Evolutionary conservation across 345 rosid species (phyloP), one percentile per base, ranked within the genome.

Genomic region (Fremontodendron californicum): DNA sequence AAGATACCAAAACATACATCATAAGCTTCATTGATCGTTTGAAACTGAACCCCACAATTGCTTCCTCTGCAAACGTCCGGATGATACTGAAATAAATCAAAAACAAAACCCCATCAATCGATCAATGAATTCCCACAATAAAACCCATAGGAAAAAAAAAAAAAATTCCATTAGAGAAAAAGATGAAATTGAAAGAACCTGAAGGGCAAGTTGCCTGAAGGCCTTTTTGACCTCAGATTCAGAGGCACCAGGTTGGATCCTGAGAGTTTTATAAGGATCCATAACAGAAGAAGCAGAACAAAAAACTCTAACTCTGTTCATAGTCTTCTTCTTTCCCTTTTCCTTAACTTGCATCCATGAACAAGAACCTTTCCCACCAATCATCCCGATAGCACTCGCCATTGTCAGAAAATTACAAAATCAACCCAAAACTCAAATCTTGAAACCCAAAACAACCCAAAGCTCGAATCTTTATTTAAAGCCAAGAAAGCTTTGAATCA

Each of bases 1-100:
- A 57, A 57, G 42, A 62, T 55, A 7, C 35, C 35, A 45, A 10
- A 29, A 73, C 95, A 64, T 86, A 95, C 99, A 80, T 95, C 87
- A 75, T 95, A 95, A 54, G 99, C 99, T 87, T 95, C 96, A 63
- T 89, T 90, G 45, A 96, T 93, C 40, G 71, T 86, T 65, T 86
- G 94, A 82, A 96, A 96, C 70, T 90, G 88, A 15, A 87, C 86
- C 1, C 91, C 94, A 31, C 94, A 92, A 80, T 91, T 92, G 81
- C 72, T 89, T 85, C 93, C 99, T 85, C 91, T 90, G 82, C 99
- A 96, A 8, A 96, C 98, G 81, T 96, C 99, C 13, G 99, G 99
- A 88, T 96, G 99, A 86, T 93, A 93, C 97, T 92, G 93, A 75
- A 83, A 57, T 55, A 69, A 0, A 35, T 2, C 7, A 21, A 71